phyloP scores from a whole-genome alignment of 352 stramenopile genomes.

The Elongisporangium prolatum region DNA sequence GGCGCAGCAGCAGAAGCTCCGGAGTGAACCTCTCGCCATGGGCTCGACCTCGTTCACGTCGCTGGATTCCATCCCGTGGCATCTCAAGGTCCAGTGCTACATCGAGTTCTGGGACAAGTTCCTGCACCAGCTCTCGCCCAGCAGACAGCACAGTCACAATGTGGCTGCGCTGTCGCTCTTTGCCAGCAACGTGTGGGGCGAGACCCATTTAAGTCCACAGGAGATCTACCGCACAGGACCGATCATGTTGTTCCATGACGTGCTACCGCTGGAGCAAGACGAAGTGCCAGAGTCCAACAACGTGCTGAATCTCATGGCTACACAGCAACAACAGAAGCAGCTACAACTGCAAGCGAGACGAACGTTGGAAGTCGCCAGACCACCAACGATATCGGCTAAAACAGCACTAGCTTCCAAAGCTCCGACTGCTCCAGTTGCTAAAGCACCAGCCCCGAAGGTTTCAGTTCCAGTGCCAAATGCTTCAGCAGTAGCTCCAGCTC shows the following conservation, averaged over 20 bases:
- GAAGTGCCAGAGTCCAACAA: not conserved
- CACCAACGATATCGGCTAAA: not conserved
- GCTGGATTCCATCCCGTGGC: constrained; percentile 2
- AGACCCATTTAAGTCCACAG: not conserved
- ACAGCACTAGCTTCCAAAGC: not conserved
- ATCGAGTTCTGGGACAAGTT: constrained; percentile 11
- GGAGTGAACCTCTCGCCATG: not conserved
- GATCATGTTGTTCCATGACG: constrained; percentile 1
- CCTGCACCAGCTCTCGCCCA: not conserved
- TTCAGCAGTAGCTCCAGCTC: not conserved
- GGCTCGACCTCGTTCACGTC: not conserved
- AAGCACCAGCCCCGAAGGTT: not conserved
- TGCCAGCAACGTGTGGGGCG: constrained; percentile 7
- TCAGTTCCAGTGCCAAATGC: not conserved
- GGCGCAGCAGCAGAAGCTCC: not conserved
- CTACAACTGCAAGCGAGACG: not conserved
- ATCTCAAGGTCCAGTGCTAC: constrained; percentile 8
- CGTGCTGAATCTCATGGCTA: not conserved
- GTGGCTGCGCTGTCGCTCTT: constrained; percentile 2
- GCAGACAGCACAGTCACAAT: not conserved
- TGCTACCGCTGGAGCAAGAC: not conserved
- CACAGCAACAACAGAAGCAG: not conserved
- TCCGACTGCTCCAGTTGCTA: too few relatives aligned
- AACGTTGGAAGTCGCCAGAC: not conserved
- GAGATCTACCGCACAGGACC: constrained; percentile 1